phyloP scores from a whole-genome alignment of 148 eudicot genomes.

The Cornus florida region DNA sequence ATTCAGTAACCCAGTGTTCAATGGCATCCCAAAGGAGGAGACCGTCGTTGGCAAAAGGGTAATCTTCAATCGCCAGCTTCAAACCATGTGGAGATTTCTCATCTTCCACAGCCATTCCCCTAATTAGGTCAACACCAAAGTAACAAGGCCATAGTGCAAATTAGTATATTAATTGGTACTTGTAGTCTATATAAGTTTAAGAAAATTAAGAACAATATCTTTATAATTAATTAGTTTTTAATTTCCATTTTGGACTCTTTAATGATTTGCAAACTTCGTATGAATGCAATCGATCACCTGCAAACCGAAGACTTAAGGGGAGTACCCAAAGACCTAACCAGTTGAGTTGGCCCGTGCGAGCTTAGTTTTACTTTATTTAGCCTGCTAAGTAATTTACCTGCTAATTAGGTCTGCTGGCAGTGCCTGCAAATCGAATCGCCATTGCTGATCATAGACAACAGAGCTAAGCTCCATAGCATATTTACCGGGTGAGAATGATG shows the following conservation, averaged over 20 bases:
- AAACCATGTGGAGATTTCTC: constrained; percentile 62
- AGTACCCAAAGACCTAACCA: too few species aligned
- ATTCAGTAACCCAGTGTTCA: constrained; percentile 69
- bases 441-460: constrained; percentile 52
- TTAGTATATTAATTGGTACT: too few species aligned
- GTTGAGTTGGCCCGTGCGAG: too few species aligned
- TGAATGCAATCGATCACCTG: too few species aligned
- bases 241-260: too few species aligned
- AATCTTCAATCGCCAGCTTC: constrained; percentile 65
- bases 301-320: too few species aligned
- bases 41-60: constrained; percentile 80
- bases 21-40: constrained; percentile 61
- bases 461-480: constrained; percentile 73
- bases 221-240: too few species aligned
- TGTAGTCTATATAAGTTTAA: too few species aligned
- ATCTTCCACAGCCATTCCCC: constrained; percentile 78
- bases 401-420: constrained; percentile 71
- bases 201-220: too few species aligned
- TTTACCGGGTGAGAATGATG: constrained; percentile 48
- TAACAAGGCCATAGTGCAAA: not conserved
- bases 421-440: constrained; percentile 76
- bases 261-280: too few species aligned
- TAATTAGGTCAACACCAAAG: not conserved
- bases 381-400: constrained; percentile 38
- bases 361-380: too few species aligned